A percentile compares a stretch with the other conserved stretches of the same genome.
phyloP scores from a whole-genome alignment of 2,329 filamentous ascomycete genomes.

The Parasarocladium wereldwijsianum region DNA sequence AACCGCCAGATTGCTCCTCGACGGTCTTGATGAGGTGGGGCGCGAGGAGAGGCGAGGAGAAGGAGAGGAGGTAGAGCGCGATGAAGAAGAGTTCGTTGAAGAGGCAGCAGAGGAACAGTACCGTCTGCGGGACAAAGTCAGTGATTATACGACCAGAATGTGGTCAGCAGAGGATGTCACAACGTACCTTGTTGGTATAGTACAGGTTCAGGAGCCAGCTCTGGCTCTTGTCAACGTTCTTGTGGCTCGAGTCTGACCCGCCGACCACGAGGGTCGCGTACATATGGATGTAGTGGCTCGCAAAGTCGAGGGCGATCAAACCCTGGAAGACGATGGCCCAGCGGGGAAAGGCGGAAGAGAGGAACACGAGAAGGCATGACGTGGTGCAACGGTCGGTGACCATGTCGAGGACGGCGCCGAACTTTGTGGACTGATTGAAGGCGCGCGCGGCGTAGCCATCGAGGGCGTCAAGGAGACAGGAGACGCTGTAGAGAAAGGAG shows the following conservation, averaged over 20 bases:
- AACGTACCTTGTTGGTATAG: conserved; percentile 84
- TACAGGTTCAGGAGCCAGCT: conserved; percentile 89
- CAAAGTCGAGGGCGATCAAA: conserved; percentile 80
- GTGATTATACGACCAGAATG: not conserved
- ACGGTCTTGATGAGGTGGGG: conserved; percentile 62
- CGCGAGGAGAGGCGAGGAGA: conserved; percentile 79
- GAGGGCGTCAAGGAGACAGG: conserved; percentile 86
- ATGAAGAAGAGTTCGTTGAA: conserved; percentile 98
- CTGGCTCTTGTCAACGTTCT: conserved; percentile 77
- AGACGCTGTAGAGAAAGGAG: conserved; percentile 80
- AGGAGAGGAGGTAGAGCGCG: conserved; percentile 90
- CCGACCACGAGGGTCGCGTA: conserved; percentile 86
- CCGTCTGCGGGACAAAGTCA: conserved; percentile 38
- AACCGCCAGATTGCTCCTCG: conserved; percentile 34
- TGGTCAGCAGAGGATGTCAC: not conserved
- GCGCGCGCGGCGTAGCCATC: conserved; percentile 73
- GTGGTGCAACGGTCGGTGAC: conserved; percentile 97
- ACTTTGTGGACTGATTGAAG: conserved; percentile 86
- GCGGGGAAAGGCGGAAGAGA: conserved; percentile 85
- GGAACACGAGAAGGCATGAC: conserved; percentile 83
- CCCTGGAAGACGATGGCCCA: conserved; percentile 92
- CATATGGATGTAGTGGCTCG: conserved; percentile 99
- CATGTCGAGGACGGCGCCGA: conserved; percentile 97
- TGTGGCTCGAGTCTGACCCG: conserved; percentile 69
- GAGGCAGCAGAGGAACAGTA: conserved; percentile 80